Conservation (phyloP, 352 stramenopile genomes). For the Bremia lactucae region DNA sequence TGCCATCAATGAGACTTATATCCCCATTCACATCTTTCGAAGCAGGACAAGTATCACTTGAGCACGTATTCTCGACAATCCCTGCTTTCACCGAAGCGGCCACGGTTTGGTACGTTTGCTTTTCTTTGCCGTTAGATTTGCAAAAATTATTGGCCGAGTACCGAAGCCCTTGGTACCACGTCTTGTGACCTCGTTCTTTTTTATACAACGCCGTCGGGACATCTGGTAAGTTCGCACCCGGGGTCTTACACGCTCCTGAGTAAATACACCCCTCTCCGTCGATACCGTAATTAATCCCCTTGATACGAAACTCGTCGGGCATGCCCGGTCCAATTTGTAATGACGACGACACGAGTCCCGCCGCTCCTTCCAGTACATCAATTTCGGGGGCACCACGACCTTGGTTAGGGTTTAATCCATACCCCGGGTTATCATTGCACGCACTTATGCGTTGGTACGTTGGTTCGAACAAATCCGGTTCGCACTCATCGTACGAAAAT, state of each 20-base stretch:
- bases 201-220: constrained; percentile 30
- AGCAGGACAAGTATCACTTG: constrained; percentile 23
- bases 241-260: constrained; percentile 22
- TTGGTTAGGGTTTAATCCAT: constrained; percentile 72
- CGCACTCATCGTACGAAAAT: constrained; percentile 90
- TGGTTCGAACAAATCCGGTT: constrained; percentile 41
- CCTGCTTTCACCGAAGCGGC: constrained; percentile 27
- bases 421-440: constrained; percentile 86
- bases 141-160: constrained; percentile 53
- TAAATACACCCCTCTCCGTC: constrained; percentile 27
- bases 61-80: constrained; percentile 36
- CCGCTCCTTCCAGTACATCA: constrained; percentile 86
- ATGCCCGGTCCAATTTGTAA: constrained; percentile 81
- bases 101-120: constrained; percentile 31
- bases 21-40: constrained; percentile 36
- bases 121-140: constrained; percentile 7
- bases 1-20: constrained; percentile 30
- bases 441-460: constrained; percentile 70
- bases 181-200: constrained; percentile 29
- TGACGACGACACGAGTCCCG: constrained; percentile 74
- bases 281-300: constrained; percentile 22
- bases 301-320: constrained; percentile 43
- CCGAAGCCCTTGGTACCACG: constrained; percentile 46
- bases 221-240: constrained; percentile 30
- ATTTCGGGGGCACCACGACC: constrained; percentile 91